Evolutionary conservation across 1,139 yeast genomes (phyloP).

Genomic region (Spencermartinsiella ligniputridi): DNA sequence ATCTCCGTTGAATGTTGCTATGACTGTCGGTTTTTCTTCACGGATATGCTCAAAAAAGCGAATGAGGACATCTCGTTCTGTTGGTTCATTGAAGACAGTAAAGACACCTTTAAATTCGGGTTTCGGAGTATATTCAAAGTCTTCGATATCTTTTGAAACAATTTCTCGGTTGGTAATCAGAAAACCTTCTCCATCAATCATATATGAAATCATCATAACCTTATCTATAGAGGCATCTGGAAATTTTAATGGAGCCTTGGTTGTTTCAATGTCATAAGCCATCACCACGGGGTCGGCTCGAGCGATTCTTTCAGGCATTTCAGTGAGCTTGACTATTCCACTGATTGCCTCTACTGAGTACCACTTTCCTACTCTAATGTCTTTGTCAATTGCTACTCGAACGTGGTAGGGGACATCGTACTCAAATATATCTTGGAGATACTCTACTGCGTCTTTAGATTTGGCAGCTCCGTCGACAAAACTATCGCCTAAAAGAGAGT

Average conservation of each 20-base stretch:
- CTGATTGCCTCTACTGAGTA: constrained; percentile 68
- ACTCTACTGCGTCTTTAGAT: constrained; percentile 52
- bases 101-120: constrained; percentile 93
- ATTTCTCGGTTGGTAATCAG: constrained; percentile 92
- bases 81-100: constrained; percentile 83
- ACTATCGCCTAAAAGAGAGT: constrained; percentile 20
- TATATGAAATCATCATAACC: constrained; percentile 98
- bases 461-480: constrained; percentile 20
- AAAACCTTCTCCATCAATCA: constrained; percentile 97
- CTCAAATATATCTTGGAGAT: constrained; percentile 78
- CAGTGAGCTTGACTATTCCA: constrained; percentile 52
- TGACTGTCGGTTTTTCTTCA: constrained; percentile 87
- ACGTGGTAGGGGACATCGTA: constrained; percentile 97
- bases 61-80: constrained; percentile 69
- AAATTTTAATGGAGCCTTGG: constrained; percentile 92
- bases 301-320: constrained; percentile 71
- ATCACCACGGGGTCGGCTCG: constrained; percentile 97
- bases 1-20: constrained; percentile 97
- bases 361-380: constrained; percentile 94
- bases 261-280: constrained; percentile 97
- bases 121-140: constrained; percentile 95
- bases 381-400: constrained; percentile 81
- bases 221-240: constrained; percentile 94
- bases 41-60: constrained; percentile 87
- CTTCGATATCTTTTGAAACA: constrained; percentile 90